Evolutionary conservation across 2,329 filamentous ascomycete genomes (phyloP).

Genomic region (Sordariomycetes sp.): DNA sequence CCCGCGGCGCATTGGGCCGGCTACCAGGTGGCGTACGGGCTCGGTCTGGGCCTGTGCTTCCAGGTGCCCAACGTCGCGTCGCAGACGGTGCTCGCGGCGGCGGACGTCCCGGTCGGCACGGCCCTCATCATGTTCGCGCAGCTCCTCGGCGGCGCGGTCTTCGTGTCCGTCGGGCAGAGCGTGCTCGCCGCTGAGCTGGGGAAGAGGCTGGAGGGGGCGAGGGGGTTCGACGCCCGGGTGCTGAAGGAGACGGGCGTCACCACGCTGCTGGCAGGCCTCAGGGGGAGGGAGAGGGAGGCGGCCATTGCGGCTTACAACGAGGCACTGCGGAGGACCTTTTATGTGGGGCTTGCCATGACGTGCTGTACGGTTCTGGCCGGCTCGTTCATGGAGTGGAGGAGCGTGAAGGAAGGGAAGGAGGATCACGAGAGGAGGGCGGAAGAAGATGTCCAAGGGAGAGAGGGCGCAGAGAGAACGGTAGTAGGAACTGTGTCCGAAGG

Average conservation of each 20-base stretch:
- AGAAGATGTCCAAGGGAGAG: not conserved
- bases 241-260: not conserved
- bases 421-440: no score
- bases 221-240: slow-evolving; percentile 25
- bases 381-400: not conserved
- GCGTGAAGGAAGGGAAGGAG: not conserved
- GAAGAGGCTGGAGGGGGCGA: slow-evolving; percentile 20
- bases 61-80: slow-evolving; percentile 34
- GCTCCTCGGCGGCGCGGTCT: slow-evolving; percentile 32
- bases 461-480: not conserved
- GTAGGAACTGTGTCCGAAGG: not conserved
- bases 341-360: not conserved
- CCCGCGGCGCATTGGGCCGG: slow-evolving; percentile 15
- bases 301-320: not conserved
- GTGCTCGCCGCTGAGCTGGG: slow-evolving; percentile 29
- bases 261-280: not conserved
- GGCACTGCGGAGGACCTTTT: not conserved
- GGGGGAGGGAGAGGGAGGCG: not conserved
- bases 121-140: slow-evolving; percentile 34
- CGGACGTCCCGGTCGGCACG: slow-evolving; percentile 29
- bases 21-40: slow-evolving; percentile 32
- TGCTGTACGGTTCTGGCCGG: not conserved
- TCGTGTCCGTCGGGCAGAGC: slow-evolving; percentile 32
- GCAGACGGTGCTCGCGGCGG: slow-evolving; percentile 29
- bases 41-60: slow-evolving; percentile 29